Percentiles rank a stretch among this genome's conserved stretches.
These are phyloP conservation scores for Carallia brachiata DNA, from an alignment of 345 rosid genomes.

Conservation along the genomic window DNA sequence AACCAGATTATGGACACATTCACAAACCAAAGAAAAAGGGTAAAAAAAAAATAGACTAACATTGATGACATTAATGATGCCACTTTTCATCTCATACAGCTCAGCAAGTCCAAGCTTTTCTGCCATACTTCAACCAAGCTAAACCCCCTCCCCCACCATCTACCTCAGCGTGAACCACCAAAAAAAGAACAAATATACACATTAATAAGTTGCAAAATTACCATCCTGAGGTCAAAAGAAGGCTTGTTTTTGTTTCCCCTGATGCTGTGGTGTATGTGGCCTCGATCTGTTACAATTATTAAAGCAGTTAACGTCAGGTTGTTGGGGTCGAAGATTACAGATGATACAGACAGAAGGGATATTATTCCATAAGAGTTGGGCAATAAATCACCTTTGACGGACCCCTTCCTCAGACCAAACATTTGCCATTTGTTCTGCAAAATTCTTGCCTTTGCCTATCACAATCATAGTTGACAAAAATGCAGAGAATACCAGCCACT, in stretches of 20 bases:
- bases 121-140: neutral
- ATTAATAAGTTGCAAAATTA: slow-evolving; percentile 26
- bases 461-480: slow-evolving; percentile 93
- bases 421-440: slow-evolving; percentile 91
- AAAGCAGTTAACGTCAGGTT: slow-evolving; percentile 6
- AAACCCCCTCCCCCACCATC: neutral
- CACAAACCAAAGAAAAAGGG: too few relatives aligned
- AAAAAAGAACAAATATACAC: neutral
- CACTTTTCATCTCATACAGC: neutral
- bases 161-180: neutral
- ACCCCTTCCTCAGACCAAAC: slow-evolving; percentile 85
- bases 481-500: slow-evolving; percentile 81
- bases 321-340: slow-evolving; percentile 11
- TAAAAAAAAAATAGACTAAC: too few relatives aligned
- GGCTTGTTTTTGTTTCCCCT: slow-evolving; percentile 86
- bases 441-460: slow-evolving; percentile 98
- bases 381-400: slow-evolving; percentile 75
- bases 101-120: neutral
- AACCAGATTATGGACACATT: neutral
- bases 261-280: slow-evolving; percentile 77
- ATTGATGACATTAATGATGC: too few relatives aligned
- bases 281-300: slow-evolving; percentile 45
- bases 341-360: neutral
- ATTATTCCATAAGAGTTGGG: neutral
- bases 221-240: slow-evolving; percentile 98